These are phyloP conservation scores for Prunus mongolica DNA, from an alignment of 306 rosid species.

Conservation along the genomic window DNA sequence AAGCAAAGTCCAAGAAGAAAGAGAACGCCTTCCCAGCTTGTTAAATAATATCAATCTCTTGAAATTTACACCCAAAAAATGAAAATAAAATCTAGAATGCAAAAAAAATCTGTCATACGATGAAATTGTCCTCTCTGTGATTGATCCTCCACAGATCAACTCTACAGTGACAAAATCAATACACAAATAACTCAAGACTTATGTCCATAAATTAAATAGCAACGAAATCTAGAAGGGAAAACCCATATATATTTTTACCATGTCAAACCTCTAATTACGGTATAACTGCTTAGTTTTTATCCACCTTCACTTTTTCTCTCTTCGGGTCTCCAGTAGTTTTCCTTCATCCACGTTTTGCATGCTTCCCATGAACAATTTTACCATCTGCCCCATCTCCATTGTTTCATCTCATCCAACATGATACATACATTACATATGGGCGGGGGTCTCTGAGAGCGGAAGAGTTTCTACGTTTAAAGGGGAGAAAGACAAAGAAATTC, in stretches of 20 bases:
- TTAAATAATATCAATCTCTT: neutral
- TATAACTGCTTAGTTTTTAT: neutral
- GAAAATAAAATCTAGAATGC: neutral
- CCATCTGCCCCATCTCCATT: neutral
- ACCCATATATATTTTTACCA: neutral
- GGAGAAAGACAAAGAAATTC: neutral
- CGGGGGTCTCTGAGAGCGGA: neutral
- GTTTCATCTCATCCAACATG: conserved; percentile 21
- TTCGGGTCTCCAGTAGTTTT: neutral
- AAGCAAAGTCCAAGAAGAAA: neutral
- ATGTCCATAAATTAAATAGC: conserved; percentile 6
- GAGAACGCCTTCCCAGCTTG: neutral
- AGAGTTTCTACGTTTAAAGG: conserved; percentile 11
- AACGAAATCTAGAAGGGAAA: conserved; percentile 3
- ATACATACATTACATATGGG: neutral
- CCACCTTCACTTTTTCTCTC: neutral
- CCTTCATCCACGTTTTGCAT: neutral
- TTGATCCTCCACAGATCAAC: conserved; percentile 28
- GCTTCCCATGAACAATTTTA: neutral
- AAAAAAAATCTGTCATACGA: conserved; percentile 9
- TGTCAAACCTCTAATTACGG: conserved; percentile 11
- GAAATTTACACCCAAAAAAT: neutral
- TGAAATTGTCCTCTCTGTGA: conserved; percentile 28
- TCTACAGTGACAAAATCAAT: conserved; percentile 36
- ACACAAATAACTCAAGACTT: conserved; percentile 22